Percentiles rank a stretch among this genome's conserved stretches.
Conservation (phyloP, 352 stramenopile species). For the Plasmopara viticola region DNA sequence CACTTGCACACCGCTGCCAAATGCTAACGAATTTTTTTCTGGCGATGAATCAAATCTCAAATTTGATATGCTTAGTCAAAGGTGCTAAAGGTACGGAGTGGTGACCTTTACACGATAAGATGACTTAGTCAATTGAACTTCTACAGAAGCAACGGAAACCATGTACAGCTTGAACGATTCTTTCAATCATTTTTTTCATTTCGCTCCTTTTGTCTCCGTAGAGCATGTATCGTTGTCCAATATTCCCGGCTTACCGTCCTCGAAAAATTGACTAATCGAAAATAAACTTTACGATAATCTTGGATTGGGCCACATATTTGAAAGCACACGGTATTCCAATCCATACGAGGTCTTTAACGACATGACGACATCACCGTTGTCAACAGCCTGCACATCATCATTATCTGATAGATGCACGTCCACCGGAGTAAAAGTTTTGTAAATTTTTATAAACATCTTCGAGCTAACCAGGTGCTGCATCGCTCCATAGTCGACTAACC, state of each 20-base stretch:
- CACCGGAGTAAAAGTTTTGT: neutral
- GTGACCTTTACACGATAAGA: too few relatives aligned
- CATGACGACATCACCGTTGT: neutral
- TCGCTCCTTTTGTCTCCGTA: too few relatives aligned
- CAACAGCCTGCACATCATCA: neutral
- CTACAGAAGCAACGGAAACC: too few relatives aligned
- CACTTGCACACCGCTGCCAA: neutral
- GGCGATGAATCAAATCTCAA: too few relatives aligned
- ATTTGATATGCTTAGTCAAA: too few relatives aligned
- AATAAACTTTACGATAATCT: neutral
- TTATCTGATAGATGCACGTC: neutral
- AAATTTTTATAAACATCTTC: slow-evolving; percentile 1
- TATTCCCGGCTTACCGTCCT: too few relatives aligned
- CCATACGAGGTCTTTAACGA: neutral
- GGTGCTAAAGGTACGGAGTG: too few relatives aligned
- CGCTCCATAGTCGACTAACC: neutral
- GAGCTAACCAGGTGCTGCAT: neutral
- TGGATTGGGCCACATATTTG: neutral
- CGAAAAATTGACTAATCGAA: neutral
- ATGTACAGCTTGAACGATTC: neutral
- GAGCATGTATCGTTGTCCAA: too few relatives aligned
- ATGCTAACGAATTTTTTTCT: neutral
- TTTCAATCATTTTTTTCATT: neutral
- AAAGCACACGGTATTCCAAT: neutral
- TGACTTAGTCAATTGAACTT: too few relatives aligned